phyloP scores from a whole-genome alignment of 2,329 filamentous ascomycete genomes.

The Monosporascus sp. region DNA sequence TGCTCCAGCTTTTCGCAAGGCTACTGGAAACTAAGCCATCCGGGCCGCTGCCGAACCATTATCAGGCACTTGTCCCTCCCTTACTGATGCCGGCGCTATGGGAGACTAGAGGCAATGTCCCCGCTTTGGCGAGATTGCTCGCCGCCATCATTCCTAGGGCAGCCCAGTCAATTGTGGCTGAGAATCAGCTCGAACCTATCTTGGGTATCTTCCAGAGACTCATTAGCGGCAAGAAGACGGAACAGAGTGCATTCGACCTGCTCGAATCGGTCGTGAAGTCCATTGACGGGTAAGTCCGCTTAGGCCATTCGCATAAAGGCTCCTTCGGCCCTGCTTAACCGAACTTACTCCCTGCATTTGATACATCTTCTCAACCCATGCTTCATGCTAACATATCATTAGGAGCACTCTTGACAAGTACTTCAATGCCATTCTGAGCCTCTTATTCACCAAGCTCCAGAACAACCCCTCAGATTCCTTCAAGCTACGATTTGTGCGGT shows the following conservation, averaged over 20 bases:
- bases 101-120: conserved; percentile 90
- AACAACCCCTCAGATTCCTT: conserved; percentile 68
- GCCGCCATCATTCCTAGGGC: conserved; percentile 79
- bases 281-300: conserved; percentile 61
- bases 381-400: conserved; percentile 5
- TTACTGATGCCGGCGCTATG: conserved; percentile 79
- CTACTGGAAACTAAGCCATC: conserved; percentile 82
- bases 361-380: not conserved
- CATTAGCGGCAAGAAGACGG: conserved; percentile 74
- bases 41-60: conserved; percentile 73
- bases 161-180: conserved; percentile 64
- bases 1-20: conserved; percentile 92
- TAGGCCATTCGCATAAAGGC: not conserved
- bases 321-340: not conserved
- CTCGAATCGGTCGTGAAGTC: conserved; percentile 73
- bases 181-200: conserved; percentile 80
- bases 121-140: conserved; percentile 80
- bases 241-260: conserved; percentile 83
- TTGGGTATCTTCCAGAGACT: conserved; percentile 96
- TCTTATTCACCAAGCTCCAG: conserved; percentile 77
- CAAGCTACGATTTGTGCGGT: conserved; percentile 81
- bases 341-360: not conserved
- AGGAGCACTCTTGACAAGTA: conserved; percentile 67
- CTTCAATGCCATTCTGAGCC: conserved; percentile 72
- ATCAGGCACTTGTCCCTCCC: conserved; percentile 71